Evolutionary conservation across 2,329 filamentous ascomycete genomes (phyloP).

Genomic region (Ramularia endophylla): DNA sequence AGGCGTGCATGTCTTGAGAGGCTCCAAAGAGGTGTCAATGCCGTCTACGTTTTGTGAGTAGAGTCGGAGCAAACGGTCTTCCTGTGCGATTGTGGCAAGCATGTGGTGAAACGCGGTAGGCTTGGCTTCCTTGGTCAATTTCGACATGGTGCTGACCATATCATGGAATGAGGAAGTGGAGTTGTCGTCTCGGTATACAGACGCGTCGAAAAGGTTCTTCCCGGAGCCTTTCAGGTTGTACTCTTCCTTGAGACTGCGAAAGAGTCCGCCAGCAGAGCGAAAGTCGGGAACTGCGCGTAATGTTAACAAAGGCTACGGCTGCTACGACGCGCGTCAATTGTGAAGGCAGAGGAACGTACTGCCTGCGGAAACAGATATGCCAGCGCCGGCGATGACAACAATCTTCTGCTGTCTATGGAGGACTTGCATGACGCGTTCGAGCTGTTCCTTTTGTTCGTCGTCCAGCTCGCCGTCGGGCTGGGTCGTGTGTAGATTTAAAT

Average conservation of each 20-base stretch:
- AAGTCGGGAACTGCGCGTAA: conserved; percentile 74
- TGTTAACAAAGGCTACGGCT: conserved; percentile 20
- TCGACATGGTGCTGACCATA: conserved; percentile 87
- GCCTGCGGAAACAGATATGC: conserved; percentile 93
- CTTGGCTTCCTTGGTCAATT: conserved; percentile 67
- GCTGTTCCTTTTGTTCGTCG: conserved; percentile 53
- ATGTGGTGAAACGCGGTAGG: conserved; percentile 92
- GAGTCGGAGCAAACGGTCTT: conserved; percentile 79
- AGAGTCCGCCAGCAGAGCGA: conserved; percentile 83
- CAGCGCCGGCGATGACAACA: conserved; percentile 90
- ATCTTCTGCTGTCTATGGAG: conserved; percentile 91
- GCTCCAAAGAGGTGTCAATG: conserved; percentile 77
- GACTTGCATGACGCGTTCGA: conserved; percentile 66
- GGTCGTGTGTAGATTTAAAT: conserved; percentile 60
- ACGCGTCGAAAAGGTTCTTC: conserved; percentile 94
- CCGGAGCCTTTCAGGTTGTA: conserved; percentile 90
- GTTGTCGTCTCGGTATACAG: conserved; percentile 87
- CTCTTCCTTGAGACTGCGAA: conserved; percentile 75
- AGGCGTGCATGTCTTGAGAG: conserved; percentile 74
- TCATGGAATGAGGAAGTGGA: conserved; percentile 89
- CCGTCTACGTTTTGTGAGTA: conserved; percentile 98
- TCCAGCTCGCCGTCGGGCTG: conserved; percentile 30
- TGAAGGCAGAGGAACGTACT: conserved; percentile 51
- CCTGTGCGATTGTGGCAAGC: conserved; percentile 79
- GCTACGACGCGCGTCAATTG: conserved; percentile 14